Percentiles rank a stretch among this genome's conserved stretches.
These are phyloP conservation scores for Pichia cactophila DNA, from an alignment of 1,139 yeast species.

Conservation along the genomic window DNA sequence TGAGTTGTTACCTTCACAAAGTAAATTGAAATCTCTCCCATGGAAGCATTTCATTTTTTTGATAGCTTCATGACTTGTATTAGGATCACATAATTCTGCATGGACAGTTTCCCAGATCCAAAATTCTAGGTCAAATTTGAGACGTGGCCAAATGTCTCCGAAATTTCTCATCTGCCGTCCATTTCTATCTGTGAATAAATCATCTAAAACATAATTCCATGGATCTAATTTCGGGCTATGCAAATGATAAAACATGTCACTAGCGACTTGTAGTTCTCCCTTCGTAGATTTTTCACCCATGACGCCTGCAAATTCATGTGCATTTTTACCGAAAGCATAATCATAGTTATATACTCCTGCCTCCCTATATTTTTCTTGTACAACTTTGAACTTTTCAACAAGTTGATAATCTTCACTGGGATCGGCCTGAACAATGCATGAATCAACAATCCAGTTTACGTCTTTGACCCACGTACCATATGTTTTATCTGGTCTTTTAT, in stretches of 20 bases:
- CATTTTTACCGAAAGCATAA: conserved; percentile 16
- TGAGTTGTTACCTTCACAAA: conserved; percentile 16
- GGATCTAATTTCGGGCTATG: conserved; percentile 34
- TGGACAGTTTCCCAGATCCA: conserved; percentile 20
- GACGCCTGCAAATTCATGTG: conserved; percentile 9
- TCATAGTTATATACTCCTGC: conserved; percentile 18
- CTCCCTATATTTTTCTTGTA: conserved; percentile 1
- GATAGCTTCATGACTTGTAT: conserved; percentile 3
- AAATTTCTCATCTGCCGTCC: conserved; percentile 16
- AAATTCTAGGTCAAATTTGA: conserved; percentile 16
- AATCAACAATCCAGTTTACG: conserved; percentile 23
- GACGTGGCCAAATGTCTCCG: conserved; percentile 15
- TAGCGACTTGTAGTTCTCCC: conserved; percentile 2
- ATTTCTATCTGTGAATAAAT: conserved; percentile 13
- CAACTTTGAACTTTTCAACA: background rate
- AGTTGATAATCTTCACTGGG: conserved; percentile 20
- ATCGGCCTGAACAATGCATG: conserved; percentile 21
- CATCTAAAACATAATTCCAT: conserved; percentile 17
- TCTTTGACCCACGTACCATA: conserved; percentile 30
- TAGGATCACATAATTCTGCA: conserved; percentile 17
- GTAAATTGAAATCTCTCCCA: conserved; percentile 11
- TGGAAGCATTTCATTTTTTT: conserved; percentile 15
- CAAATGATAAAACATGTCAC: conserved; percentile 33
- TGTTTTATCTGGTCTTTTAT: conserved; percentile 19
- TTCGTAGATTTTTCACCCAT: conserved; percentile 8